A percentile compares a stretch with the other conserved stretches of the same genome.
Evolutionary conservation across 2,329 filamentous ascomycete genomes (phyloP).

Genomic region (Lachnum nothofagi): DNA sequence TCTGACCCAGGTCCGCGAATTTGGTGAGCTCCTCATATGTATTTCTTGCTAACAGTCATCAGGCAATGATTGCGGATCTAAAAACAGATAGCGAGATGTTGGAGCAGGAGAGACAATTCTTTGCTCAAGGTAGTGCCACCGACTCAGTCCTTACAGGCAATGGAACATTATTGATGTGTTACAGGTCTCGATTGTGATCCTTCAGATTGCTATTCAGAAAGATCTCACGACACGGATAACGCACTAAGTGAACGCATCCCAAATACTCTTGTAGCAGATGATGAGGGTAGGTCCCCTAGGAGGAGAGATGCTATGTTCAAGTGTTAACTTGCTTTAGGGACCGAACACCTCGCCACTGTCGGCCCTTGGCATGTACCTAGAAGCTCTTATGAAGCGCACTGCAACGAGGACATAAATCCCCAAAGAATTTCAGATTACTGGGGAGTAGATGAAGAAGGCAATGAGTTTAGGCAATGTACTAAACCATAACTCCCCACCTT

Average conservation of each 20-base stretch:
- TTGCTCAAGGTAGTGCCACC: background rate
- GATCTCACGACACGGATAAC: too few species aligned
- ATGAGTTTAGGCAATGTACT: background rate
- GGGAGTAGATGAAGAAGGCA: background rate
- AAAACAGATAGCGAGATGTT: constrained; percentile 44
- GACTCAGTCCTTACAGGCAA: background rate
- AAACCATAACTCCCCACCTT: too few species aligned
- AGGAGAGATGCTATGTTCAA: too few species aligned
- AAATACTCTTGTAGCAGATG: too few species aligned
- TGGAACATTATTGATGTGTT: background rate
- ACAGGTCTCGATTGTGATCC: background rate
- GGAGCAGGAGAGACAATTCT: constrained; percentile 29
- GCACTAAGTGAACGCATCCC: too few species aligned
- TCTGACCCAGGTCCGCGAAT: background rate
- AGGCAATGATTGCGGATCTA: constrained; percentile 46
- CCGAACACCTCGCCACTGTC: too few species aligned
- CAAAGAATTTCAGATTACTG: too few species aligned
- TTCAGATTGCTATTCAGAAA: too few species aligned
- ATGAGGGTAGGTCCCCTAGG: too few species aligned
- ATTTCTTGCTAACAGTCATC: constrained; percentile 17
- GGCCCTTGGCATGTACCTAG: background rate
- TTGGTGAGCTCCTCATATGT: background rate
- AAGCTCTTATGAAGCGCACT: background rate
- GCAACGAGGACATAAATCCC: background rate
- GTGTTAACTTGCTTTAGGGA: too few species aligned